Evolutionary conservation across 495 filamentous ascomycete genomes (phyloP).

Genomic region (Neurospora sp.): DNA sequence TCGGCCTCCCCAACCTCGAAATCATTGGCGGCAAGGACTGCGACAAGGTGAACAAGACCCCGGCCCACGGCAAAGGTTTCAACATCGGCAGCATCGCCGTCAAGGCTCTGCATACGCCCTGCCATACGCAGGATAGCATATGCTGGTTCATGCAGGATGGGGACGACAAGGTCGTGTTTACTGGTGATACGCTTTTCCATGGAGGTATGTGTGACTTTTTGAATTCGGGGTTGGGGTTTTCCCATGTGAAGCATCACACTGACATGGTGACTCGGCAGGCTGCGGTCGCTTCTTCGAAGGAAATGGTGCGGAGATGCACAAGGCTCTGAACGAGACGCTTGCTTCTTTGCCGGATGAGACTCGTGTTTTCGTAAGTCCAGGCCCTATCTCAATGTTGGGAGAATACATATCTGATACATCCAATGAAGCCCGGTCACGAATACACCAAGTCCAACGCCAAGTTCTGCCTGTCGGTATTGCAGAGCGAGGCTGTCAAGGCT

Average conservation of each 20-base stretch:
- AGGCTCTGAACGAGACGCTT: constrained; percentile 77
- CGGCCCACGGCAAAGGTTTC: constrained; percentile 65
- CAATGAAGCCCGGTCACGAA: constrained; percentile 73
- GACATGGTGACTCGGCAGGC: constrained; percentile 35
- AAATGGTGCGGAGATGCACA: constrained; percentile 76
- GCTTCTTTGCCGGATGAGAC: constrained; percentile 81
- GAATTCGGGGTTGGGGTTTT: too few species aligned
- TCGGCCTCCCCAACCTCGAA: constrained; percentile 43
- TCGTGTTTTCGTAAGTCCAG: constrained; percentile 66
- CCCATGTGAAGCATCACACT: not conserved
- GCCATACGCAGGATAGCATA: constrained; percentile 96
- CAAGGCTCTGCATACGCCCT: constrained; percentile 87
- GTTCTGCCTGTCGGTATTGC: constrained; percentile 66
- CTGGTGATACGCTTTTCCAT: constrained; percentile 92
- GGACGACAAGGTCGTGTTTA: constrained; percentile 77
- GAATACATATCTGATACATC: not conserved
- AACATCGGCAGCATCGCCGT: constrained; percentile 79
- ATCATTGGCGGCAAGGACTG: constrained; percentile 88
- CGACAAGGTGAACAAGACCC: constrained; percentile 63
- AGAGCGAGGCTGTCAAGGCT: constrained; percentile 65
- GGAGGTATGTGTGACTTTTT: constrained; percentile 47
- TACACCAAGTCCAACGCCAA: constrained; percentile 93
- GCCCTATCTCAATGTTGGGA: not conserved
- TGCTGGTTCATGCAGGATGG: constrained; percentile 80
- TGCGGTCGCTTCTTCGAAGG: constrained; percentile 98